Evolutionary conservation across 176 grass and related monocot species (phyloP).

Genomic region (Phyllostachys edulis): DNA sequence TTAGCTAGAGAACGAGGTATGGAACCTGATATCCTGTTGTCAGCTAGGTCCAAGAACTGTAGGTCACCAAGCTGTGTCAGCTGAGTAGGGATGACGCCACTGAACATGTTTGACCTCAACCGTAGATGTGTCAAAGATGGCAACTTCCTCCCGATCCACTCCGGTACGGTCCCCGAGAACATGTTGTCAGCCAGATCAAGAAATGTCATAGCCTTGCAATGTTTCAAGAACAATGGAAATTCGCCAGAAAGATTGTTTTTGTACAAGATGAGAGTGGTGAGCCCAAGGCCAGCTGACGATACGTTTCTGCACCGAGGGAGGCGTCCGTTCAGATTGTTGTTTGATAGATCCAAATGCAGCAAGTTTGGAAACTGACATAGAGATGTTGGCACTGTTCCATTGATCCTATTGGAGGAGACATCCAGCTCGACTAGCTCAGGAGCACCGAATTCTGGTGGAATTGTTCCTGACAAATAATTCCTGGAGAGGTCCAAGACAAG

Average conservation of each 20-base stretch:
- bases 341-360: constrained; percentile 8
- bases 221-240: constrained; percentile 21
- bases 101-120: constrained; percentile 41
- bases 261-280: constrained; percentile 2
- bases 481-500: constrained; percentile 10
- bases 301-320: neutral
- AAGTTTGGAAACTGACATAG: constrained; percentile 24
- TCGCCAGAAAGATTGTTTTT: constrained; percentile 30
- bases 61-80: constrained; percentile 1
- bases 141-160: constrained; percentile 35
- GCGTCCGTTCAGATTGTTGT: constrained; percentile 3
- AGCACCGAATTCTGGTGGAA: neutral
- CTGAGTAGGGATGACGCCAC: constrained; percentile 25
- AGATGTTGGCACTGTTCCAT: constrained; percentile 7
- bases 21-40: constrained; percentile 31
- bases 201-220: constrained; percentile 1
- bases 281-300: neutral
- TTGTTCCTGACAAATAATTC: neutral
- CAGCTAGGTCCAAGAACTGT: constrained; percentile 29
- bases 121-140: neutral
- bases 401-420: constrained; percentile 32
- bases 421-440: neutral
- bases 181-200: constrained; percentile 34
- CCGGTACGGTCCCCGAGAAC: constrained; percentile 16
- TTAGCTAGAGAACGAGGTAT: constrained; percentile 14